Percentiles rank a stretch among this genome's conserved stretches.
These are phyloP conservation scores for Dentipellis fragilis DNA, from an alignment of 768 basidiomycete genomes.

Conservation along the genomic window DNA sequence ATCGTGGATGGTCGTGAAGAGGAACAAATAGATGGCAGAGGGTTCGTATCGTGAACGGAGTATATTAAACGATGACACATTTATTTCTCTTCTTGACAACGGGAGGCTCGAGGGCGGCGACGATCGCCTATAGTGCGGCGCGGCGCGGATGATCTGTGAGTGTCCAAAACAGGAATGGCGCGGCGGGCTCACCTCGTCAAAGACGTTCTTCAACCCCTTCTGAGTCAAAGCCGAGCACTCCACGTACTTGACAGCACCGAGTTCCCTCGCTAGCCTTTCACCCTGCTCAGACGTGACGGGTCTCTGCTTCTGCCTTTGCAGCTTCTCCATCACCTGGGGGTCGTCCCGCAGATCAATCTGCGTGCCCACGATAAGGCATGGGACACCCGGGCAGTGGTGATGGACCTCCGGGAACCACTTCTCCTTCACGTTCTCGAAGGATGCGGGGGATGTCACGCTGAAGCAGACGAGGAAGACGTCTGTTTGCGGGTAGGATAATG, in stretches of 20 bases:
- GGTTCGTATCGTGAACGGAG: constrained; percentile 16
- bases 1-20: constrained; percentile 8
- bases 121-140: constrained; percentile 65
- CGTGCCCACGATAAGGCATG: constrained; percentile 98
- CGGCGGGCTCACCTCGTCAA: constrained; percentile 78
- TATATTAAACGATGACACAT: constrained; percentile 78
- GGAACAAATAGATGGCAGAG: constrained; percentile 9
- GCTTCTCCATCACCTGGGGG: constrained; percentile 85
- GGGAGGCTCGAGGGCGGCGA: constrained; percentile 96
- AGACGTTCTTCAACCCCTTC: constrained; percentile 99
- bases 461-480: constrained; percentile 99
- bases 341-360: constrained; percentile 97
- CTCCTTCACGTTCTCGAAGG: constrained; percentile 99
- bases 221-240: constrained; percentile 99
- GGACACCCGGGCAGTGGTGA: constrained; percentile 98
- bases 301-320: constrained; percentile 91
- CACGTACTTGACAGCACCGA: constrained; percentile 98
- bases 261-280: constrained; percentile 89
- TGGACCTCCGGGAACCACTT: constrained; percentile 99
- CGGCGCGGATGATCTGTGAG: not conserved
- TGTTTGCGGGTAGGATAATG: constrained; percentile 98
- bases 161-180: not conserved
- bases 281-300: constrained; percentile 85
- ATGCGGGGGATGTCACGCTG: constrained; percentile 96
- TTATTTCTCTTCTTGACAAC: constrained; percentile 70